phyloP scores from a whole-genome alignment of 2,329 filamentous ascomycete species.

The Alternaria brassicae region DNA sequence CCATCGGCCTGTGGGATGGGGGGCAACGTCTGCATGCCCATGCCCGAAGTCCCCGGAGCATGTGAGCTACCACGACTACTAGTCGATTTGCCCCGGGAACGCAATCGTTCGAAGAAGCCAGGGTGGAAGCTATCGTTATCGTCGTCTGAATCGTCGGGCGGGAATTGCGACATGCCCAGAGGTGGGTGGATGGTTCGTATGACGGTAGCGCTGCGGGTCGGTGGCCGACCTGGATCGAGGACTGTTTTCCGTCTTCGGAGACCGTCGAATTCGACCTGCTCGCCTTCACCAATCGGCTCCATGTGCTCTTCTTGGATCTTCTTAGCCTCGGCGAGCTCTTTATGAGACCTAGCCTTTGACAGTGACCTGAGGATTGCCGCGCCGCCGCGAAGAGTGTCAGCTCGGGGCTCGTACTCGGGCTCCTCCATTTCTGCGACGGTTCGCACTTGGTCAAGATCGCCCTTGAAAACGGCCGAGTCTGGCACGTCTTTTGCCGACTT shows the following conservation, averaged over 20 bases:
- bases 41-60: constrained; percentile 15
- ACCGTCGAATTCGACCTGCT: constrained; percentile 90
- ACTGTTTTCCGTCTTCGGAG: constrained; percentile 75
- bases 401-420: constrained; percentile 94
- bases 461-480: constrained; percentile 88
- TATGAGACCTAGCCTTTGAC: constrained; percentile 75
- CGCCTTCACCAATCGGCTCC: constrained; percentile 78
- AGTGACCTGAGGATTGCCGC: constrained; percentile 87
- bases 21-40: constrained; percentile 35
- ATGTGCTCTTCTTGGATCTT: constrained; percentile 83
- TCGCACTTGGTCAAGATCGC: constrained; percentile 92
- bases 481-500: constrained; percentile 98
- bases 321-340: constrained; percentile 80
- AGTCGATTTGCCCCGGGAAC: constrained; percentile 46
- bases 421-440: constrained; percentile 95
- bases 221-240: constrained; percentile 52
- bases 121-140: constrained; percentile 53
- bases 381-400: constrained; percentile 90
- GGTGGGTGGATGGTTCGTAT: constrained; percentile 71
- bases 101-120: constrained; percentile 55
- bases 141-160: constrained; percentile 63
- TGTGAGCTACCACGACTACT: constrained; percentile 32
- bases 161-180: constrained; percentile 86
- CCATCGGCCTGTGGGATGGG: constrained; percentile 30
- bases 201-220: constrained; percentile 47